These are phyloP conservation scores for Stipa capillata DNA, from an alignment of 176 grass and related monocot species.

Conservation along the genomic window DNA sequence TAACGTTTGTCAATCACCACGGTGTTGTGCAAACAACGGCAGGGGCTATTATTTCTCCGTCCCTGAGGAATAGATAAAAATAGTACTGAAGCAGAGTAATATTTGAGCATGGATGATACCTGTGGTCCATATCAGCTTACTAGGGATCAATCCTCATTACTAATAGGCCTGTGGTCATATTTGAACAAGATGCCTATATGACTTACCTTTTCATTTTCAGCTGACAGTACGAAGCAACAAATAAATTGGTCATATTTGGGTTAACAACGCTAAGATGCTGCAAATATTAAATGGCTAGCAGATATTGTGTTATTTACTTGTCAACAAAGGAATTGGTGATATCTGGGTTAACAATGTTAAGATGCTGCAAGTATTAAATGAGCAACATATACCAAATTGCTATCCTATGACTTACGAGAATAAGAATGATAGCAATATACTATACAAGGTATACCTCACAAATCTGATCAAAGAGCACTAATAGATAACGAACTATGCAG, in stretches of 20 bases:
- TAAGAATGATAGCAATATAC: background rate
- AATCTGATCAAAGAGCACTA: background rate
- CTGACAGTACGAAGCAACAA: background rate
- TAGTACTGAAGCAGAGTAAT: background rate
- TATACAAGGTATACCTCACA: constrained; percentile 5
- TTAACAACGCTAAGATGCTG: too few relatives aligned
- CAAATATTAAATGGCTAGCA: too few relatives aligned
- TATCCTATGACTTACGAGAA: background rate
- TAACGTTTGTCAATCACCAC: background rate
- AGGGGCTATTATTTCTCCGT: background rate
- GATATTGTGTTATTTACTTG: background rate
- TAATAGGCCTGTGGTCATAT: background rate
- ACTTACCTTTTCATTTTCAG: background rate
- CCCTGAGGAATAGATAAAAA: background rate
- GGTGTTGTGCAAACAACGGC: background rate
- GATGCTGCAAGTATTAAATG: background rate
- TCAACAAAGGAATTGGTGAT: background rate
- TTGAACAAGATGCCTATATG: background rate
- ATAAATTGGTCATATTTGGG: too few relatives aligned
- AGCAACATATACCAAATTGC: constrained; percentile 2
- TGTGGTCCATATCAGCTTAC: background rate
- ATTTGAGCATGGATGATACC: background rate
- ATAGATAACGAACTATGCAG: background rate
- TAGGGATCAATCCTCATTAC: background rate
- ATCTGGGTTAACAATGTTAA: background rate